Evolutionary conservation across 805 yeast species (phyloP).

Genomic region (Saturnispora ahearnii): DNA sequence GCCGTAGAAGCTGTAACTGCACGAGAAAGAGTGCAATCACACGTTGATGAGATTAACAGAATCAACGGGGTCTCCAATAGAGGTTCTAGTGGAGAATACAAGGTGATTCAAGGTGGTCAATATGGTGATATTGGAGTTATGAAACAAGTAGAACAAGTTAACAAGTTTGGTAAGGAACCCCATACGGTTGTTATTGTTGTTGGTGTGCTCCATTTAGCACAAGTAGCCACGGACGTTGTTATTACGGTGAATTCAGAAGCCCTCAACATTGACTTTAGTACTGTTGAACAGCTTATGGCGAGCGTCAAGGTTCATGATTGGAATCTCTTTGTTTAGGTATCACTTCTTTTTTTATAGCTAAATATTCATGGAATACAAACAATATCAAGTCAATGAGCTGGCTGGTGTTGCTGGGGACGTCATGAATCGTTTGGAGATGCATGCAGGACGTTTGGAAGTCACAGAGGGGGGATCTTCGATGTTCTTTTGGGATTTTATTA

Average conservation of each 20-base stretch:
- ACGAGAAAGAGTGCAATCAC: background rate
- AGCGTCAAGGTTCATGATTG: constrained; percentile 4
- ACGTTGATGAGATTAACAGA: constrained; percentile 1
- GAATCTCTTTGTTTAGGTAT: constrained; percentile 4
- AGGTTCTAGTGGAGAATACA: background rate
- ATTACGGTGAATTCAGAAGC: background rate
- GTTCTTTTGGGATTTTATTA: constrained; percentile 68
- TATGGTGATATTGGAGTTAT: constrained; percentile 1
- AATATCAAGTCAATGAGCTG: background rate
- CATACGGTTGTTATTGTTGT: background rate
- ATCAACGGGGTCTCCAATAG: background rate
- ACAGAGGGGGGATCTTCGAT: constrained; percentile 23
- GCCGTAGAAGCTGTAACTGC: constrained; percentile 22
- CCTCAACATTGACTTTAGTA: background rate
- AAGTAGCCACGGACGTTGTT: constrained; percentile 1
- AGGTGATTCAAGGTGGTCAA: background rate
- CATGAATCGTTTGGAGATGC: constrained; percentile 6
- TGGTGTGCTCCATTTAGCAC: constrained; percentile 3
- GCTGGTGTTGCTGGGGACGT: background rate
- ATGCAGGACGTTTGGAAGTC: constrained; percentile 12
- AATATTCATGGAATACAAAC: background rate
- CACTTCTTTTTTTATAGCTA: background rate
- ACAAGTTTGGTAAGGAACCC: constrained; percentile 4
- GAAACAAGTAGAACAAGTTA: background rate
- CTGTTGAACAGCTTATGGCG: background rate